Conservation (phyloP, 2,329 filamentous ascomycete species). For the Penicillium freii region DNA sequence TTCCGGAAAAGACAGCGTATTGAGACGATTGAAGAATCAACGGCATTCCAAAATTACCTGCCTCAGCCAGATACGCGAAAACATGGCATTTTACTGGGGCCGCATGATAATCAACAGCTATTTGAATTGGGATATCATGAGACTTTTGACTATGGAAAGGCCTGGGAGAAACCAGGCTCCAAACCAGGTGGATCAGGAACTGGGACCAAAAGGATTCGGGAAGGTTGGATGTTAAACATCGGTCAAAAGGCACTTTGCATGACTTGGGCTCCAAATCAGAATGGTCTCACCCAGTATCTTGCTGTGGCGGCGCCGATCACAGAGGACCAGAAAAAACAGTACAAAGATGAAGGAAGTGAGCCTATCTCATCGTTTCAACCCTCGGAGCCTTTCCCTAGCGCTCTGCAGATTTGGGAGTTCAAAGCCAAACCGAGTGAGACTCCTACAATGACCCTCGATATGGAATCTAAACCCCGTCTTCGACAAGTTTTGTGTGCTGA, state of each 20-base stretch:
- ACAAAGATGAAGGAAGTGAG: conserved; percentile 31
- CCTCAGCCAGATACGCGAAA: conserved; percentile 30
- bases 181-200: conserved; percentile 7
- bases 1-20: conserved; percentile 47
- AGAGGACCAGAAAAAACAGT: conserved; percentile 36
- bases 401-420: conserved; percentile 61
- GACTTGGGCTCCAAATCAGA: conserved; percentile 48
- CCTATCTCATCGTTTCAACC: conserved; percentile 52
- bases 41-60: conserved; percentile 46
- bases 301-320: conserved; percentile 48
- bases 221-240: conserved; percentile 57
- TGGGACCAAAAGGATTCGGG: conserved; percentile 29
- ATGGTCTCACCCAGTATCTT: conserved; percentile 55
- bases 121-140: conserved; percentile 45
- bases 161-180: conserved; percentile 36
- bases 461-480: conserved; percentile 45
- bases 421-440: conserved; percentile 34
- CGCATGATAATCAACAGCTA: conserved; percentile 44
- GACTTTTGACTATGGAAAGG: conserved; percentile 47
- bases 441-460: conserved; percentile 44
- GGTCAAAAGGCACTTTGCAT: conserved; percentile 53
- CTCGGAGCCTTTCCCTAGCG: conserved; percentile 48
- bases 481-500: conserved; percentile 54
- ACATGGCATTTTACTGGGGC: conserved; percentile 53
- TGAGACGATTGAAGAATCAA: conserved; percentile 34